Conservation (phyloP, 768 basidiomycete genomes). For the Mycena vitilis region DNA sequence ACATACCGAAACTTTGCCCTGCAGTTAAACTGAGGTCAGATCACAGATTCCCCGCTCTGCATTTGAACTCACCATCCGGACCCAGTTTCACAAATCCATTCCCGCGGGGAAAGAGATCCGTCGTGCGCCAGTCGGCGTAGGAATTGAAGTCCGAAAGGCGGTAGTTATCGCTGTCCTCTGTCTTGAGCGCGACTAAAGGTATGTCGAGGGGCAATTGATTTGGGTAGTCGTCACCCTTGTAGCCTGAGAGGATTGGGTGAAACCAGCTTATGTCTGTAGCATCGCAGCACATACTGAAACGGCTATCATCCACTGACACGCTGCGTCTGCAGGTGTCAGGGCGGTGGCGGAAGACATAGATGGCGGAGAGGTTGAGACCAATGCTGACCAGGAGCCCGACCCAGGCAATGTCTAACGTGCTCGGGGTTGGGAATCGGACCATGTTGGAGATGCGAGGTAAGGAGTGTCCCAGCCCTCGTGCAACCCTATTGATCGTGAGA, state of each 20-base stretch:
- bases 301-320: conserved; percentile 24
- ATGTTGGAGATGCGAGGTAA: not conserved
- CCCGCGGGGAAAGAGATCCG: conserved; percentile 32
- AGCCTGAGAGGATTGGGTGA: conserved; percentile 20
- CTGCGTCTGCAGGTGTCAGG: conserved; percentile 6
- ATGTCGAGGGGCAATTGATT: conserved; percentile 31
- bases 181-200: conserved; percentile 25
- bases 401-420: conserved; percentile 21
- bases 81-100: conserved; percentile 13
- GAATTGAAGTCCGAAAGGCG: conserved; percentile 33
- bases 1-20: too few relatives aligned
- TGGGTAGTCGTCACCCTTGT: conserved; percentile 34
- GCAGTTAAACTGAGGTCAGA: too few relatives aligned
- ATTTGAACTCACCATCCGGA: too few relatives aligned
- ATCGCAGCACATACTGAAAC: conserved; percentile 24
- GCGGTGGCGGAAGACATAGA: conserved; percentile 23
- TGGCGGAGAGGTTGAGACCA: conserved; percentile 24
- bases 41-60: too few relatives aligned
- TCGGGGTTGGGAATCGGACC: conserved; percentile 6
- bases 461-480: too few relatives aligned
- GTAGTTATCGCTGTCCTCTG: conserved; percentile 36
- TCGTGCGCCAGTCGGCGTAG: conserved; percentile 35
- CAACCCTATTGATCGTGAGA: too few relatives aligned
- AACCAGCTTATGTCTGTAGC: not conserved
- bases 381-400: conserved; percentile 22